Evolutionary conservation across 345 rosid species (phyloP).

Genomic region (Gossypium herbaceum): DNA sequence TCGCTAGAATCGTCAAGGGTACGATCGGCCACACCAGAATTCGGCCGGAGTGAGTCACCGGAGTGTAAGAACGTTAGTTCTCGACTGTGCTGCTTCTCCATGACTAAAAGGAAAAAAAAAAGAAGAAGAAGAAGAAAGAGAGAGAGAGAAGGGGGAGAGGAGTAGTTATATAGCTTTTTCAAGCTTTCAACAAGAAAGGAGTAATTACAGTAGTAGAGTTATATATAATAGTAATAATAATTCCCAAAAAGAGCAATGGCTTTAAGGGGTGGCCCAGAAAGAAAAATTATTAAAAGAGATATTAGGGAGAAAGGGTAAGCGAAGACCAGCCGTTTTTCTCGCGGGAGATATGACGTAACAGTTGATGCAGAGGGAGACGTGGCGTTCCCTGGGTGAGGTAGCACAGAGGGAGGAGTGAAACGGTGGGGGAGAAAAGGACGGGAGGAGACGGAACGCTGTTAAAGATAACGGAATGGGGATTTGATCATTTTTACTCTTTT

Average conservation of each 20-base stretch:
- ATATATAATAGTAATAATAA: background rate
- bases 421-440: slow-evolving; percentile 4
- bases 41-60: slow-evolving; percentile 39
- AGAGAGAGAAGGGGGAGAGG: slow-evolving; percentile 3
- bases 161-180: slow-evolving; percentile 34
- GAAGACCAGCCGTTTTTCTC: slow-evolving; percentile 45
- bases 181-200: slow-evolving; percentile 6
- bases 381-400: background rate
- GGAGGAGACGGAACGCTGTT: slow-evolving; percentile 28
- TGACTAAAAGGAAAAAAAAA: slow-evolving; percentile 22
- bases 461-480: slow-evolving; percentile 19
- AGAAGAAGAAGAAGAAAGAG: background rate
- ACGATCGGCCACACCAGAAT: slow-evolving; percentile 21
- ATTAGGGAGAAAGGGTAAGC: slow-evolving; percentile 17
- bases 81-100: slow-evolving; percentile 58
- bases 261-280: slow-evolving; percentile 19
- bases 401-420: slow-evolving; percentile 14
- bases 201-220: background rate
- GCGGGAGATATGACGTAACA: slow-evolving; percentile 13
- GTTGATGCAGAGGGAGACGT: slow-evolving; percentile 3
- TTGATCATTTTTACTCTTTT: background rate
- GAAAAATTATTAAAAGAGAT: background rate
- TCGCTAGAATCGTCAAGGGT: slow-evolving; percentile 15
- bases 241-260: slow-evolving; percentile 1
- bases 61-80: slow-evolving; percentile 57